Percentiles rank a stretch among this genome's conserved stretches.
phyloP scores from a whole-genome alignment of 108 stramenopile genomes.

The Pseudonitzschia pungens region DNA sequence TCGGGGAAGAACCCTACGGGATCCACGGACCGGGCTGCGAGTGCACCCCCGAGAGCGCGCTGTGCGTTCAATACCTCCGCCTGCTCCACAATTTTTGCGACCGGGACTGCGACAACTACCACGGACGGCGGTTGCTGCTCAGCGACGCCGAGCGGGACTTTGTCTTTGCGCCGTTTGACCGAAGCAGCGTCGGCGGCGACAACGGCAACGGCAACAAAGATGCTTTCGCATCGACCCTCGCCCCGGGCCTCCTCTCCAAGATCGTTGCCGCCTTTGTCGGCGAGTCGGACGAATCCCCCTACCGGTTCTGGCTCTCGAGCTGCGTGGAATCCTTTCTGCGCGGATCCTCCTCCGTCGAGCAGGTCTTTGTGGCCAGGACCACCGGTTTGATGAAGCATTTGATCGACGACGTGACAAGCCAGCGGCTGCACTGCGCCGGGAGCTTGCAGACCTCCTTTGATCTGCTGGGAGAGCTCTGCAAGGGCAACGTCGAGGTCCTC shows the following conservation, averaged over 20 bases:
- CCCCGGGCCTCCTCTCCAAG: slow-evolving; percentile 68
- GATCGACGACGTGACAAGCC: slow-evolving; percentile 52
- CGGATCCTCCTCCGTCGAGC: slow-evolving; percentile 66
- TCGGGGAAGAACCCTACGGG: slow-evolving; percentile 25
- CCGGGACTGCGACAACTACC: slow-evolving; percentile 73
- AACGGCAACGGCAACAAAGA: not conserved
- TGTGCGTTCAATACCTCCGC: slow-evolving; percentile 85
- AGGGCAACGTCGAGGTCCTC: slow-evolving; percentile 63
- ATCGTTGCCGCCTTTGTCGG: slow-evolving; percentile 61
- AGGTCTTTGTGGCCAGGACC: slow-evolving; percentile 55
- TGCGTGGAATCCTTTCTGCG: slow-evolving; percentile 87
- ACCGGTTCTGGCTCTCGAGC: slow-evolving; percentile 89
- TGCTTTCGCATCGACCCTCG: slow-evolving; percentile 14
- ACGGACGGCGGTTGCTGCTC: slow-evolving; percentile 43
- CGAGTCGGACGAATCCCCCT: slow-evolving; percentile 76
- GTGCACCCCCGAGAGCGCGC: slow-evolving; percentile 84
- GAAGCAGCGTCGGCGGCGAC: not conserved
- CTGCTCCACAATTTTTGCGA: slow-evolving; percentile 90
- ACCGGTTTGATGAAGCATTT: slow-evolving; percentile 65
- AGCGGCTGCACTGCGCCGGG: slow-evolving; percentile 64
- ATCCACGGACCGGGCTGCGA: slow-evolving; percentile 79
- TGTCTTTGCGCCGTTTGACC: slow-evolving; percentile 30
- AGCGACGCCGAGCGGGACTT: slow-evolving; percentile 37
- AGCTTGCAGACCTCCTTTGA: slow-evolving; percentile 89
- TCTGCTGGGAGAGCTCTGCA: slow-evolving; percentile 83